phyloP scores from a whole-genome alignment of 345 rosid genomes.

The Angophora floribunda region DNA sequence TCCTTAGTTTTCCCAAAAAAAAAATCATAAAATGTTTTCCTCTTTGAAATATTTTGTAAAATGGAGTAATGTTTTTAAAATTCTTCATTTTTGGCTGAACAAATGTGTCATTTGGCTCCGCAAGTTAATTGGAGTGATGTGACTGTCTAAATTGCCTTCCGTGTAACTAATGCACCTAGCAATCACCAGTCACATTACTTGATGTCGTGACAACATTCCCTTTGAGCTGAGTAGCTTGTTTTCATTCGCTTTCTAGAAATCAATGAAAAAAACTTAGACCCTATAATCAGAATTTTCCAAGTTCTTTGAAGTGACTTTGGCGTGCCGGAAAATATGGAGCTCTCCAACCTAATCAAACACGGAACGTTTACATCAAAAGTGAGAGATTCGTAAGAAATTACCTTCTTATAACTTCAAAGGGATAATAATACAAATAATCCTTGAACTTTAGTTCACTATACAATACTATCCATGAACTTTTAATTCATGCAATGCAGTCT shows the following conservation, averaged over 20 bases:
- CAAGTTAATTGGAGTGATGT: accelerated
- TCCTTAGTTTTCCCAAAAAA: too few species aligned
- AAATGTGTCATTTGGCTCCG: background rate
- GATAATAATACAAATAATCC: accelerated
- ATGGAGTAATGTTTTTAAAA: background rate
- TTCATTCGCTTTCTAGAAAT: background rate
- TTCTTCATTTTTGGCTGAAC: accelerated
- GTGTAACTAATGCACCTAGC: background rate
- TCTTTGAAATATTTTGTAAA: background rate
- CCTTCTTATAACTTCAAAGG: background rate
- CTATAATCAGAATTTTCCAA: background rate
- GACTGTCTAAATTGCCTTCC: background rate
- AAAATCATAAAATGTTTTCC: background rate
- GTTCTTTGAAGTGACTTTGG: background rate
- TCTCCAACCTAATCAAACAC: background rate
- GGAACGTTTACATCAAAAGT: background rate
- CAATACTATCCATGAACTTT: accelerated
- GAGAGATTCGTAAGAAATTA: background rate
- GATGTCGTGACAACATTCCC: background rate
- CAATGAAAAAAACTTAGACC: background rate
- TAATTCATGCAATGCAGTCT: background rate
- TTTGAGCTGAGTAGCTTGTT: background rate
- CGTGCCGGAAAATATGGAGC: background rate
- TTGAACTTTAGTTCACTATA: accelerated
- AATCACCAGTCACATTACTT: background rate